Percentiles rank a stretch among this genome's conserved stretches.
Evolutionary conservation across 345 rosid species (phyloP).

Genomic region (Fremontodendron californicum): DNA sequence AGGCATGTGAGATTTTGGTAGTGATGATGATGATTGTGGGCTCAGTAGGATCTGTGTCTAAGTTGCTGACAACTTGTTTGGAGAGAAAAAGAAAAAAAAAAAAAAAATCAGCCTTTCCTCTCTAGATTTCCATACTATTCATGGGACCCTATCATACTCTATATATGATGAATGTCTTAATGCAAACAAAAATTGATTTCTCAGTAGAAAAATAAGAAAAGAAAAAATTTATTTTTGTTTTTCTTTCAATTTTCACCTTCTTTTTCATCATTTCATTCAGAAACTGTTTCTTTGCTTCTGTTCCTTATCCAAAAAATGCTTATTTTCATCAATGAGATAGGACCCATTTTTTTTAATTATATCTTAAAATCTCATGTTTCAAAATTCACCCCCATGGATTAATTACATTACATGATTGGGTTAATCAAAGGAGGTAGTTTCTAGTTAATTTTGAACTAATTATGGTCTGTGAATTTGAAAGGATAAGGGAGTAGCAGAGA

Average conservation of each 20-base stretch:
- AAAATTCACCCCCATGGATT: slow-evolving; percentile 12
- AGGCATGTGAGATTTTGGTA: slow-evolving; percentile 21
- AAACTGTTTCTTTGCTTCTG: neutral
- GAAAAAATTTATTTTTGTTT: too few species aligned
- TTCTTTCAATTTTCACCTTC: neutral
- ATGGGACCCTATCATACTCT: neutral
- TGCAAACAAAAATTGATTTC: slow-evolving; percentile 17
- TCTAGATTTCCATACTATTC: slow-evolving; percentile 35
- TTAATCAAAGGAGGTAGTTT: slow-evolving; percentile 15
- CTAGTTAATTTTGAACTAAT: neutral
- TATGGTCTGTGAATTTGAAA: neutral
- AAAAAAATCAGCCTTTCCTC: slow-evolving; percentile 17
- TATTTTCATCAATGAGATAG: slow-evolving; percentile 24
- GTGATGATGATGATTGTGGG: slow-evolving; percentile 41
- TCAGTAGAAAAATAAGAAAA: neutral
- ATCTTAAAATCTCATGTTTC: slow-evolving; percentile 7
- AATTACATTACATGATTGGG: slow-evolving; percentile 17
- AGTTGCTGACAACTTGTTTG: slow-evolving; percentile 50
- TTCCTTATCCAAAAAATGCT: slow-evolving; percentile 14
- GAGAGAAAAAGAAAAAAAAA: neutral
- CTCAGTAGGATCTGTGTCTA: slow-evolving; percentile 36
- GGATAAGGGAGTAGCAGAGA: neutral
- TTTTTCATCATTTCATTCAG: neutral
- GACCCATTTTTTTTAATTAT: slow-evolving; percentile 13
- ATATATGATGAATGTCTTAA: slow-evolving; percentile 14